Evolutionary conservation across 2,329 filamentous ascomycete genomes (phyloP), one percentile per base, ranked within the genome.

Genomic region (Fonsecaea multimorphosa): DNA sequence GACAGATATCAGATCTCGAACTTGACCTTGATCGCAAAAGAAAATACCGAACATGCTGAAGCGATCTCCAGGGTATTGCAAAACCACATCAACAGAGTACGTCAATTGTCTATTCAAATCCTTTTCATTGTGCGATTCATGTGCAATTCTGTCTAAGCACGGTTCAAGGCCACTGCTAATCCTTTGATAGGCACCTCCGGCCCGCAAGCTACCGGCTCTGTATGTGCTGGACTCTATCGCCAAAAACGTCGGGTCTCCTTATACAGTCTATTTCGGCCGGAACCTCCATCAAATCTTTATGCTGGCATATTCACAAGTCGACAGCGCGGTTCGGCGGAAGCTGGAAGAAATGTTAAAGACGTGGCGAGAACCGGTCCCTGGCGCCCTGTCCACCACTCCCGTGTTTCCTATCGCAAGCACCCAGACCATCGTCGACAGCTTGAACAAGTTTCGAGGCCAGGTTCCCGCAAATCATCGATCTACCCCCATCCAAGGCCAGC

Each of bases 151-250:
- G 11, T 61, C 38, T 49, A 66, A 44, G 31, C 38, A 36, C 72
- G 72, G 68, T 65, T 12, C 44, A 24, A 27, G 19, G 9, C 3
- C 9, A 24, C 22, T 7, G 65, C 62, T 73, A 54, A 60, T 60
- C 56, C 8, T 59, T 77, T 61, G 22, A 71, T 79, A 99, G 95
- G 92, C 91, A 61, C 87, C 92, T 53, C 93, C 95, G 44, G 86
- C 88, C 67, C 93, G 93, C 78, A 99, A 98, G 76, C 83, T 99
- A 2, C 93, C 95, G 19, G 92, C 95, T n/a, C 85, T 99, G 31
- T 99, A 98, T 80, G 92, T 99, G 71, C 89, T 99, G 75, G 95
- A 99, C 80, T 98, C 94, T 16, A 94, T 99, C 68, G 93, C 96
- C 76, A 99, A 99, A 80, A 98, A 99, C 82, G 93, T 99, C 68